Base-by-base conservation (phyloP, 148 eudicot genomes). In the Spergularia marina region DNA sequence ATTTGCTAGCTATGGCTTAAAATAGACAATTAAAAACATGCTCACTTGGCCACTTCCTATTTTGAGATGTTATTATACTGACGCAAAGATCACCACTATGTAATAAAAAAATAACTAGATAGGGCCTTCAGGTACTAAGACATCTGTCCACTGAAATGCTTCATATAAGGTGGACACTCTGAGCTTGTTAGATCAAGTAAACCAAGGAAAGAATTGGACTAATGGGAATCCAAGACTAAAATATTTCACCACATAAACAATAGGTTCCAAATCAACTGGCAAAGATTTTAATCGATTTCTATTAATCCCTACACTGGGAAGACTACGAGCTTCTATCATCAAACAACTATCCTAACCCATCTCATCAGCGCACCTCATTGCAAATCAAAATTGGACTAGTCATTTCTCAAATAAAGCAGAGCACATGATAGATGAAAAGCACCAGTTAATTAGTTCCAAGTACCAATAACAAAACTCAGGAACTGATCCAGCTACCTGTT, bases 401-500 rank as follows among this genome's bases (percentile, higher is more conserved):
- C n/a, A 30, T 6, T 52, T 34, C 10, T 12, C 64, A 9, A 52
- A 39, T 21, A 15, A 52, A 57, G 63, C 2, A 14, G 34, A 4
- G 16, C 36, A 51, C 20, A 25, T 36, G 12, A 60, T 8, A 73
- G 13, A 41, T 30, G 60, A n/a, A 58, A 70, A 21, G 14, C 11
- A 53, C 44, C 49, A 21, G 12, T 62, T 53, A 62, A 51, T 39
- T 18, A 34, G 47, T 44, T 44, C 58, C 61, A 60, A 53, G 55
- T 58, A 63, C 12, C 12, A 75, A 15, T 68, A 52, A 18, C 8
- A 25, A 69, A 65, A 12, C 34, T 18, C 64, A 15, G 51, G 51
- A 51, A 10, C 70, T 56, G 47, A 64, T 77, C 54, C 51, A 73
- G 76, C 18, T 76, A 96, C 99, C 99, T 96, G 97, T 74, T 96